Conservation (phyloP, 1,284 basidiomycete species). For the Rhodotorula sp. region DNA sequence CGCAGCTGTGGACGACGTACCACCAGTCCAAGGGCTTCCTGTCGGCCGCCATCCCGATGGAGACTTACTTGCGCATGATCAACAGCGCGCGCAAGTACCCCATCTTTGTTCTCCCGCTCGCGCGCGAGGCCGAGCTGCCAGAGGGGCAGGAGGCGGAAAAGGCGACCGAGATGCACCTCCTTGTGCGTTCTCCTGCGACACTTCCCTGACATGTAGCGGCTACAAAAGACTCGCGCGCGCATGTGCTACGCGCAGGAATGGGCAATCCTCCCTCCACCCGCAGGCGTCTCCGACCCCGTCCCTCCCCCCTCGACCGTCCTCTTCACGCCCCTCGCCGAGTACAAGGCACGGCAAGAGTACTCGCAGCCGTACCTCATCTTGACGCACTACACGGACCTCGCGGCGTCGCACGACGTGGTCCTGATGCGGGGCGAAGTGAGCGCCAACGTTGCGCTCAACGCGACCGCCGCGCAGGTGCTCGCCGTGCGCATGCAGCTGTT, state of each 20-base stretch:
- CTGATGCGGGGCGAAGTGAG: conserved; percentile 92
- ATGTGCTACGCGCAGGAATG: too few species aligned
- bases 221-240: too few species aligned
- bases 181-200: conserved; percentile 67
- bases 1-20: conserved; percentile 83
- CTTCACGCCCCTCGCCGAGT: conserved; percentile 92
- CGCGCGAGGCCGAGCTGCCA: conserved; percentile 54
- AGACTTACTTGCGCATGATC: conserved; percentile 72
- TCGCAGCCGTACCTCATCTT: conserved; percentile 88
- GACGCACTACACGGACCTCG: conserved; percentile 89
- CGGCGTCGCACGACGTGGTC: conserved; percentile 74
- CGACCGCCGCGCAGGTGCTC: conserved; percentile 78
- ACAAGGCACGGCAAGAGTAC: conserved; percentile 81
- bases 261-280: conserved; percentile 56
- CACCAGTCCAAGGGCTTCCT: conserved; percentile 80
- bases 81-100: conserved; percentile 64
- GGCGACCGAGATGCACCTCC: conserved; percentile 80
- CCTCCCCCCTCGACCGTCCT: conserved; percentile 62
- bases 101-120: conserved; percentile 75
- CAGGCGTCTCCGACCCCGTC: conserved; percentile 42
- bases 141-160: conserved; percentile 51
- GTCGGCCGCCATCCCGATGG: conserved; percentile 72
- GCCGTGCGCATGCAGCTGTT: conserved; percentile 77
- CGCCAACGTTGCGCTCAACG: conserved; percentile 60
- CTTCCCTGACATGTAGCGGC: conserved; percentile 54